Conservation (phyloP, 73 alveolate genomes). For the Symbiodinium natans region DNA sequence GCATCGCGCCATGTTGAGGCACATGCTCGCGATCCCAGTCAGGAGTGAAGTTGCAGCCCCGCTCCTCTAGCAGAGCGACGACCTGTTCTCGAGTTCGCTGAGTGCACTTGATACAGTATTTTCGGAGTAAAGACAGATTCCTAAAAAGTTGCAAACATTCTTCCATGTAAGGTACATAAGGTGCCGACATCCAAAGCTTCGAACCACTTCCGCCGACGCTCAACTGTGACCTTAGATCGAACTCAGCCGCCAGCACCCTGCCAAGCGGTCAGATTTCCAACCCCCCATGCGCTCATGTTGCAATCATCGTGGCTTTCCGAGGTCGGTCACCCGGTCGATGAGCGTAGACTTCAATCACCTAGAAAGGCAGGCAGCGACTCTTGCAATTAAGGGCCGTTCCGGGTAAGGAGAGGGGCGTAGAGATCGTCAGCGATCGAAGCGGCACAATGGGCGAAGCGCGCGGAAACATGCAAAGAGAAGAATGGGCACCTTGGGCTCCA, state of each 20-base stretch:
- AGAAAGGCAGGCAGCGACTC: no score
- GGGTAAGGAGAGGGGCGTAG: no score
- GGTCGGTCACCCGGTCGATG: slow-evolving; percentile 66
- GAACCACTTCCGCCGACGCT: slow-evolving; percentile 98
- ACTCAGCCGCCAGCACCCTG: no score
- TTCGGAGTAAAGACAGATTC: background rate
- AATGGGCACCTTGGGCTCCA: slow-evolving; percentile 92
- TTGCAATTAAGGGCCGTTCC: background rate
- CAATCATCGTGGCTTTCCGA: slow-evolving; percentile 11
- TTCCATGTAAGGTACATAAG: no score
- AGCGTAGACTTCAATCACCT: slow-evolving; percentile 82
- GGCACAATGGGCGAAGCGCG: no score
- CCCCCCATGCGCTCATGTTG: no score
- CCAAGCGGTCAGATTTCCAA: no score
- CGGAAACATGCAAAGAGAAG: no score
- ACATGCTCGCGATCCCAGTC: slow-evolving; percentile 50
- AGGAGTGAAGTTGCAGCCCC: slow-evolving; percentile 87
- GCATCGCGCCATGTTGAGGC: background rate
- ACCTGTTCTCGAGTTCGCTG: slow-evolving; percentile 14
- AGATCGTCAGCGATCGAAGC: no score
- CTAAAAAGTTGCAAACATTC: background rate
- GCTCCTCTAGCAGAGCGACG: slow-evolving; percentile 90
- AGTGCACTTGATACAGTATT: background rate
- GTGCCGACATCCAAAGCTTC: slow-evolving; percentile 97
- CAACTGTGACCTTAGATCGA: slow-evolving; percentile 97